phyloP scores from a whole-genome alignment of 2,329 filamentous ascomycete genomes.

The Fusarium pseudoanthophilum region DNA sequence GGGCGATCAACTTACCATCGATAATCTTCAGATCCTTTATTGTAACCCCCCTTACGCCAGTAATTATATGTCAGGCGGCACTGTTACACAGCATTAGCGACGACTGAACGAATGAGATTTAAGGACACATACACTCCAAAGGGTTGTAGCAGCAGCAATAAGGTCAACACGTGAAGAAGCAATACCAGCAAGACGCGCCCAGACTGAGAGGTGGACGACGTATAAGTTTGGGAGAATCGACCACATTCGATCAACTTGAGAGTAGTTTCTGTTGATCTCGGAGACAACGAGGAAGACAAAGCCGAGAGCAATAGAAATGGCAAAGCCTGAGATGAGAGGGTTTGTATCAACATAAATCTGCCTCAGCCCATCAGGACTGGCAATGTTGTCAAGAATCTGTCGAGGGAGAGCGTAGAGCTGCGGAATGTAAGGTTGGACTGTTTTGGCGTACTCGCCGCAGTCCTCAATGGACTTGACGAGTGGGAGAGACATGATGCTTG shows the following conservation, averaged over 20 bases:
- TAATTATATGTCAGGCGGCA: conserved; percentile 93
- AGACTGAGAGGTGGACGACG: conserved; percentile 84
- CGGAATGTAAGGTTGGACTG: conserved; percentile 78
- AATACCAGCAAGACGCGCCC: conserved; percentile 80
- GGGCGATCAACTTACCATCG: conserved; percentile 68
- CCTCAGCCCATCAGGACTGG: conserved; percentile 70
- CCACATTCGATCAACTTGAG: conserved; percentile 95
- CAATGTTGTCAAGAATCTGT: conserved; percentile 68
- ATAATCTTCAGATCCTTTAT: conserved; percentile 91
- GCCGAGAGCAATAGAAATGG: conserved; percentile 76
- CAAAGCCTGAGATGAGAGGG: conserved; percentile 80
- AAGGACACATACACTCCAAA: conserved; percentile 78
- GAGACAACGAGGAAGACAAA: conserved; percentile 78
- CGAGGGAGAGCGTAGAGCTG: conserved; percentile 77
- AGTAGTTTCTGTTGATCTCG: conserved; percentile 92
- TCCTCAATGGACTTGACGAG: conserved; percentile 76
- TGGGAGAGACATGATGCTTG: conserved; percentile 73
- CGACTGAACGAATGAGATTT: background rate
- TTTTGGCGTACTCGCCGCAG: conserved; percentile 79
- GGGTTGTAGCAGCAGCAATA: conserved; percentile 72
- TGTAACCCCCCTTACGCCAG: conserved; percentile 93
- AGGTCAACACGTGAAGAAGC: conserved; percentile 77
- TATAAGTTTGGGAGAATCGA: conserved; percentile 89
- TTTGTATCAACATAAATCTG: conserved; percentile 86
- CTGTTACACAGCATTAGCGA: conserved; percentile 55